Conservation (phyloP, 2,329 filamentous ascomycete genomes). For the Huntiella decipiens region DNA sequence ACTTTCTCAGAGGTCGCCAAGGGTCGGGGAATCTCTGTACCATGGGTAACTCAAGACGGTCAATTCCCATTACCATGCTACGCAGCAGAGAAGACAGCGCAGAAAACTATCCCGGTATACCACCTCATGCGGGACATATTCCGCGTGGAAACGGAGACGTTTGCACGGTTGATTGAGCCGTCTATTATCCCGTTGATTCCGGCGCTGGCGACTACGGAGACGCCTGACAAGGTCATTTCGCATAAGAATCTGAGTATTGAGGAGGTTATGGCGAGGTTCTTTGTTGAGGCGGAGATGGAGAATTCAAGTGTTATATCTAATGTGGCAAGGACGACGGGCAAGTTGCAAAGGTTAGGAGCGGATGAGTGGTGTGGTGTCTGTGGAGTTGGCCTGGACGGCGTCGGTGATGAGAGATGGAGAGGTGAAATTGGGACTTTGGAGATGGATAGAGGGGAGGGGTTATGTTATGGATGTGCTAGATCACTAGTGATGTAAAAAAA, state of each 20-base stretch:
- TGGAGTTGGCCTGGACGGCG: conserved; percentile 43
- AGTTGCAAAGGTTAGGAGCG: conserved; percentile 38
- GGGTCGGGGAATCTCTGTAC: conserved; percentile 66
- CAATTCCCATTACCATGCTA: conserved; percentile 21
- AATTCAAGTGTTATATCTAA: conserved; percentile 85
- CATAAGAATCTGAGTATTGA: conserved; percentile 75
- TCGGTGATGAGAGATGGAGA: conserved; percentile 44
- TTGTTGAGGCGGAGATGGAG: conserved; percentile 52
- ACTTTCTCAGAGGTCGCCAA: conserved; percentile 79
- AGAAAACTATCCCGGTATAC: conserved; percentile 30
- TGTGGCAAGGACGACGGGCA: conserved; percentile 79
- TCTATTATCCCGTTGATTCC: conserved; percentile 29
- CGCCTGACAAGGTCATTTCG: conserved; percentile 29
- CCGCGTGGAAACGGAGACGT: conserved; percentile 57
- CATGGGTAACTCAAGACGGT: conserved; percentile 68
- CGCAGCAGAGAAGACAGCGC: conserved; percentile 14
- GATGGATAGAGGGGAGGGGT: conserved; percentile 16
- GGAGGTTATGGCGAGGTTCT: conserved; percentile 76
- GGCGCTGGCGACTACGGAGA: conserved; percentile 16
- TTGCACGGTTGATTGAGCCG: conserved; percentile 34
- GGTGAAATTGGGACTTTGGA: conserved; percentile 36
- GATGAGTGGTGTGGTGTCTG: conserved; percentile 24
- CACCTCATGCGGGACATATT: conserved; percentile 75
- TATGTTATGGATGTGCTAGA: conserved; percentile 61
- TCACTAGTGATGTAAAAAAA: conserved; percentile 19